Conservation (phyloP, 805 yeast genomes). For the Wickerhamiella azyma region DNA sequence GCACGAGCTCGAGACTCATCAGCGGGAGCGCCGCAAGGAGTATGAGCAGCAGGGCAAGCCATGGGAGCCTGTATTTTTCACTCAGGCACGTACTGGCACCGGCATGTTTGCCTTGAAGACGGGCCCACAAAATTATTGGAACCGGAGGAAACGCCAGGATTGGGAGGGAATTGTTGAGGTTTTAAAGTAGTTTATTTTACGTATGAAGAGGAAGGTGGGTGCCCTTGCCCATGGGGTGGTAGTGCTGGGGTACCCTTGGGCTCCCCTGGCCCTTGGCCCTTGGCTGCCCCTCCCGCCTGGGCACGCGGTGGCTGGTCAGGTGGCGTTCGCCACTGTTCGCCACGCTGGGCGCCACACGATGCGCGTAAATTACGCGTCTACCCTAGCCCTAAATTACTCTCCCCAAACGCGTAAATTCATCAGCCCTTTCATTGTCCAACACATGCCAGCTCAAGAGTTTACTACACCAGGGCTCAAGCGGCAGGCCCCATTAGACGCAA, state of each 20-base stretch:
- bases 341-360: no score
- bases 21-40: constrained; percentile 59
- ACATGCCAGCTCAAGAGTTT: background rate
- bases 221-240: no score
- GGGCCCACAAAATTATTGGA: constrained; percentile 63
- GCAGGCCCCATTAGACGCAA: constrained; percentile 8
- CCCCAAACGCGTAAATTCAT: no score
- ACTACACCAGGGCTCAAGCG: constrained; percentile 8
- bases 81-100: constrained; percentile 28
- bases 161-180: constrained; percentile 6
- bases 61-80: constrained; percentile 54
- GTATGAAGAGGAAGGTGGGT: no score
- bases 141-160: constrained; percentile 34
- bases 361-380: no score
- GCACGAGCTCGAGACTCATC: constrained; percentile 57
- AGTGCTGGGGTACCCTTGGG: no score
- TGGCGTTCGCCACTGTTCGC: no score
- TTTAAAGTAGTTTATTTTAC: background rate
- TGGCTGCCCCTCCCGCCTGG: no score
- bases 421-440: no score
- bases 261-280: no score
- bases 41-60: constrained; percentile 33
- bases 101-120: constrained; percentile 26
- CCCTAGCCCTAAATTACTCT: no score
- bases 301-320: no score